These are phyloP conservation scores for Epithele typhae DNA, from an alignment of 768 basidiomycete species.

Conservation along the genomic window DNA sequence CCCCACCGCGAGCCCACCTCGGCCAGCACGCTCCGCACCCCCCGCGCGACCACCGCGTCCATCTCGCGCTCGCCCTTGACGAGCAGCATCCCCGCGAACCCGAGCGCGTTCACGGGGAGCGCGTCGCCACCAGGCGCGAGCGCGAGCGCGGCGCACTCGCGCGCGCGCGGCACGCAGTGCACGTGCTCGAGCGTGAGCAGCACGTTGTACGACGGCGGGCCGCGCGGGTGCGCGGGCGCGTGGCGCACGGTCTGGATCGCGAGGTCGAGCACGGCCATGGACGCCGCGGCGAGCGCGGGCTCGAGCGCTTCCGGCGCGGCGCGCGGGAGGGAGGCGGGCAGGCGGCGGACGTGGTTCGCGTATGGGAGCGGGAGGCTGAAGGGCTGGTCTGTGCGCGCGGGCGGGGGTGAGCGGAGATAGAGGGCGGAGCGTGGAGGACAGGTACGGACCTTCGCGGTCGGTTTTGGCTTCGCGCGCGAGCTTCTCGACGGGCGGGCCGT, in stretches of 20 bases:
- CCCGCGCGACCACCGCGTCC: conserved; percentile 59
- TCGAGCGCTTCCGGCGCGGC: conserved; percentile 42
- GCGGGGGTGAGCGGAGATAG: neutral
- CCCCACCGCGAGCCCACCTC: conserved; percentile 62
- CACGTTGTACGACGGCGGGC: conserved; percentile 78
- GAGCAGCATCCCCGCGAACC: conserved; percentile 86
- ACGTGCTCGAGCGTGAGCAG: conserved; percentile 80
- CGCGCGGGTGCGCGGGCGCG: conserved; percentile 42
- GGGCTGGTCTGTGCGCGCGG: conserved; percentile 52
- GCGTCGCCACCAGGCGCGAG: conserved; percentile 47
- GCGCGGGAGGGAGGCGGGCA: conserved; percentile 40
- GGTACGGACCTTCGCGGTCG: conserved; percentile 48
- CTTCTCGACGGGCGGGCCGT: conserved; percentile 74
- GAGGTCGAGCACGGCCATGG: conserved; percentile 73
- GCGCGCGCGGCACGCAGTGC: conserved; percentile 76
- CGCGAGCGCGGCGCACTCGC: conserved; percentile 50
- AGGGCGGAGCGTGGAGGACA: neutral
- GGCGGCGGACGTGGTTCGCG: conserved; percentile 73
- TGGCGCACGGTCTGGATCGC: conserved; percentile 69
- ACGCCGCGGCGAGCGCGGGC: conserved; percentile 50
- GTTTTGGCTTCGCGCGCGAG: conserved; percentile 55
- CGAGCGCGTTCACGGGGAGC: conserved; percentile 80
- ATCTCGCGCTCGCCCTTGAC: conserved; percentile 81
- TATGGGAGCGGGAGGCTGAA: conserved; percentile 75
- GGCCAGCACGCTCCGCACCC: conserved; percentile 57